phyloP scores from a whole-genome alignment of 331 rosid species.

The Cucumis variabilis region DNA sequence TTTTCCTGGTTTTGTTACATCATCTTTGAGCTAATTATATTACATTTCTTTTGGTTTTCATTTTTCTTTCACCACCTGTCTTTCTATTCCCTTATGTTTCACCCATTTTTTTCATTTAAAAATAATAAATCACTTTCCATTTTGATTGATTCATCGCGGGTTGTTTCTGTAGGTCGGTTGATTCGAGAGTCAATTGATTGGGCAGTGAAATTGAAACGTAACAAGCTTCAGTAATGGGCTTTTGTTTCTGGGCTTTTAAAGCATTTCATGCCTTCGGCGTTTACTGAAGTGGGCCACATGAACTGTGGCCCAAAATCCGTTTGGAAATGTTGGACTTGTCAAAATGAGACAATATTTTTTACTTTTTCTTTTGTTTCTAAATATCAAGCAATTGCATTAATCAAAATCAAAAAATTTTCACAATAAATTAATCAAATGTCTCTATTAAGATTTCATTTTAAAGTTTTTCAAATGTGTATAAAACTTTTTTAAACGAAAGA shows the following conservation, averaged over 20 bases:
- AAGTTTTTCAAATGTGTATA: no score
- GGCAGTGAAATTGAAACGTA: background rate
- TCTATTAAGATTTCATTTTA: no score
- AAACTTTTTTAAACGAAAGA: no score
- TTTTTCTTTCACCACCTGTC: background rate
- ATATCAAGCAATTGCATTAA: no score
- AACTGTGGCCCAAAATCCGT: background rate
- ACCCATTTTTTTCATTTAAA: background rate
- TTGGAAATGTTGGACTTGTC: background rate
- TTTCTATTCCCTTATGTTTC: background rate
- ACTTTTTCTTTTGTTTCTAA: no score
- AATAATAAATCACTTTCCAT: background rate
- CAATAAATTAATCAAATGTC: no score
- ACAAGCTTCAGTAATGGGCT: background rate
- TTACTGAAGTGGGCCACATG: background rate
- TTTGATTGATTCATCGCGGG: background rate
- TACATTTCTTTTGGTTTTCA: background rate
- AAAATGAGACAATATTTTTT: no score
- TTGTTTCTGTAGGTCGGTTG: background rate
- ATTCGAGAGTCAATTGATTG: background rate
- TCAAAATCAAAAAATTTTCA: no score
- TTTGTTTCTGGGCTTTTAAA: background rate
- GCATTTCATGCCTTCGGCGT: background rate
- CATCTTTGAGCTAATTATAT: background rate
- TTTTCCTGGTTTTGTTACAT: background rate